Base-by-base conservation (phyloP, 116 monocot species). In the Phalaenopsis hybrid region DNA sequence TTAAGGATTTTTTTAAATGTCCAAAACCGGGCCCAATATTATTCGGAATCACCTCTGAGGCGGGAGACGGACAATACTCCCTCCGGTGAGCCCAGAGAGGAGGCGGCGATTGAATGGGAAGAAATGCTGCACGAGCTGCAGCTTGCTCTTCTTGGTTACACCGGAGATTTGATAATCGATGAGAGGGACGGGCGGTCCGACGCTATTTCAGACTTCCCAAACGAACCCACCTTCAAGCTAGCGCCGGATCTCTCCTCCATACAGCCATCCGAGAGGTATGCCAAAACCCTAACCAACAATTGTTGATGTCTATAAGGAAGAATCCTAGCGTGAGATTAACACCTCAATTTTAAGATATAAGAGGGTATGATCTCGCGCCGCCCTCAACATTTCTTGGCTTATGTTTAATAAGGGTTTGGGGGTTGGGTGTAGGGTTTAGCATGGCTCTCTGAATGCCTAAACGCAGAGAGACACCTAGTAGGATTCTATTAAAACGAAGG, bases 61-160 rank as follows among this genome's bases (percentile, higher is more conserved):
- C 31, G 31, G 31, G 31, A 31, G 31, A 31, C 20, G 58, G 58
- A 0, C 58, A 58, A 58, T 58, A 23, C 23, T 21, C 23, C 55
- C 55, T 55, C 12, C 63, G 37, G 37, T 18, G 23, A 1, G 72
- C 72, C 37, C 18, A 2, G 75, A 46, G 46, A 7, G 75, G 46
- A 73, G 73, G 41, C 3, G 17, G 16, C 15, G 37, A 20, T 4
- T 75, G 75, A 46, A 75, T n/a, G 52, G 77, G 21, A 37, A 77
- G 67, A 77, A 77, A 96, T 98, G 97, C 93, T 98, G 18, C 97
- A 94, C 90, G 97, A 98, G 87, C 79, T 98, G 23, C 86, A 94
- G 37, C 86, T 98, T n/a, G 87, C 94, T 49, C 89, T 98, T 8
- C 67, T 94, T 2, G 95, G 97, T 3, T 91, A 83, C 88, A 98